These are phyloP conservation scores for Wallacemonas sp. DNA, from an alignment of 208 protist species.

Conservation along the genomic window DNA sequence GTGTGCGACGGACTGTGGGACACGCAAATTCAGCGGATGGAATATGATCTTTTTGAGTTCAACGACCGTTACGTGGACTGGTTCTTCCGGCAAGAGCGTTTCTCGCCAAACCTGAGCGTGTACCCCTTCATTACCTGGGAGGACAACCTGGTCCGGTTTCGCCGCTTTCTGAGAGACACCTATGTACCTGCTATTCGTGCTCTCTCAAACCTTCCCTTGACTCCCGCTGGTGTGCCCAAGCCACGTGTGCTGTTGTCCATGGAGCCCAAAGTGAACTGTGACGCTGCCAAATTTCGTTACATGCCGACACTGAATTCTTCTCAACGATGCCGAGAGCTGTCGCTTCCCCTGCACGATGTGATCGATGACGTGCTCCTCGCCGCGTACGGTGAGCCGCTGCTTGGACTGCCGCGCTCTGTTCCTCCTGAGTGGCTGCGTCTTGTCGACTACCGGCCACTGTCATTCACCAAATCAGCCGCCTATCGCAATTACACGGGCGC, in stretches of 20 bases:
- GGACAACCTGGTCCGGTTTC: not conserved
- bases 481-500: not conserved
- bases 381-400: not conserved
- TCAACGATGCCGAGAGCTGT: not conserved
- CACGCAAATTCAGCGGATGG: not conserved
- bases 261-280: not conserved
- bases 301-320: not conserved
- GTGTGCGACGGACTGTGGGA: not conserved
- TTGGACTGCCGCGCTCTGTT: not conserved
- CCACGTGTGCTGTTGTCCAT: not conserved
- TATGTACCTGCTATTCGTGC: not conserved
- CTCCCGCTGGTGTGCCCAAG: not conserved
- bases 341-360: not conserved
- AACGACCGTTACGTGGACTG: not conserved
- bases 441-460: not conserved
- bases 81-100: not conserved
- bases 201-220: not conserved
- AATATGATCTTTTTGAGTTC: not conserved
- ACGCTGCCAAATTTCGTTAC: not conserved
- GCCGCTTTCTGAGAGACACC: not conserved
- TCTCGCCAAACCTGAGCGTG: not conserved
- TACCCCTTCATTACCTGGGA: conserved; percentile 1
- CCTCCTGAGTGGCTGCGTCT: conserved; percentile 2
- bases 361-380: not conserved
- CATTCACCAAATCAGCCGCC: not conserved